phyloP scores from a whole-genome alignment of 495 filamentous ascomycete species.

The Talaromyces liani region DNA sequence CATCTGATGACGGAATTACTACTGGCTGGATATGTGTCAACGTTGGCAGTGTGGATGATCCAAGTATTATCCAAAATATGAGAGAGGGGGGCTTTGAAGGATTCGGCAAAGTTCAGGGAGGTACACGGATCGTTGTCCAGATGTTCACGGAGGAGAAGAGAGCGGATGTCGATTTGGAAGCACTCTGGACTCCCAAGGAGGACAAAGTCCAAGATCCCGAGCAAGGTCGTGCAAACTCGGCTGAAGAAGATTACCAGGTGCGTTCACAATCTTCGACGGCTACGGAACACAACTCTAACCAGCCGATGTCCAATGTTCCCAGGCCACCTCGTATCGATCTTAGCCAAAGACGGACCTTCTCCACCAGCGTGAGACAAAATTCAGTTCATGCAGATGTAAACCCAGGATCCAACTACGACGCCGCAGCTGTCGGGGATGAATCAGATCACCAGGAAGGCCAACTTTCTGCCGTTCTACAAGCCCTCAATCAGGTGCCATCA shows the following conservation, averaged over 20 bases:
- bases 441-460: not conserved
- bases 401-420: slow-evolving; percentile 4
- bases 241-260: not conserved
- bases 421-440: not conserved
- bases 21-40: slow-evolving; percentile 97
- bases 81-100: slow-evolving; percentile 52
- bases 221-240: slow-evolving; percentile 9
- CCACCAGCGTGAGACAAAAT: slow-evolving; percentile 14
- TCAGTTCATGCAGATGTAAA: not conserved
- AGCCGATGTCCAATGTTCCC: not conserved
- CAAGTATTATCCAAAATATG: slow-evolving; percentile 24
- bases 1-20: slow-evolving; percentile 71
- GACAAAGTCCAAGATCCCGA: slow-evolving; percentile 17
- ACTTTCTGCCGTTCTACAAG: not conserved
- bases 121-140: slow-evolving; percentile 74
- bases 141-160: slow-evolving; percentile 83
- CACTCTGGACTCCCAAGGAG: slow-evolving; percentile 59
- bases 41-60: slow-evolving; percentile 53
- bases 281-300: not conserved
- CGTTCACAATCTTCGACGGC: not conserved
- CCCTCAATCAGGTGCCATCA: not conserved
- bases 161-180: slow-evolving; percentile 74
- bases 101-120: slow-evolving; percentile 56
- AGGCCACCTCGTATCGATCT: slow-evolving; percentile 5
- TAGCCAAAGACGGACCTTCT: slow-evolving; percentile 16